Evolutionary conservation across 306 rosid species (phyloP), one percentile per base, ranked within the genome.

Genomic region (Datisca glomerata): DNA sequence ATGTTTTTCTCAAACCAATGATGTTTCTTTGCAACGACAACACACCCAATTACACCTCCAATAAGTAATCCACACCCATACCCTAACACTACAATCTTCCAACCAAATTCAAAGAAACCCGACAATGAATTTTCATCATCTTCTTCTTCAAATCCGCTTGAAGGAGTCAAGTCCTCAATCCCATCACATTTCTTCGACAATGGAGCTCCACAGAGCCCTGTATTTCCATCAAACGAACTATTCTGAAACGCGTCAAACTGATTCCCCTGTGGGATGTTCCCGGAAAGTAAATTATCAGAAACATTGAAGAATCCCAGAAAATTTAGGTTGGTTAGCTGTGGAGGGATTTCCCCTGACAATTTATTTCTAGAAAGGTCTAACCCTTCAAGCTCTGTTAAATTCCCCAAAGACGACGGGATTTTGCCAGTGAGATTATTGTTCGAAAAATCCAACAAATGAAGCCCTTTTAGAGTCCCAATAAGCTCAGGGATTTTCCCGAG

Each of bases 101-200:
- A 45, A 12, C 21, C 61, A 8, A 56, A 35, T 24, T 36, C 16
- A 43, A 55, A 43, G 17, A 33, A 37, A 44, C 2, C 19, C 15
- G n/a, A n/a, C n/a, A n/a, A n/a, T n/a, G n/a, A n/a, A n/a, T n/a
- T n/a, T n/a, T n/a, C n/a, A n/a, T n/a, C n/a, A n/a, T n/a, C n/a
- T n/a, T n/a, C n/a, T n/a, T n/a, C n/a, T n/a, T n/a, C n/a, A n/a
- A n/a, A n/a, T n/a, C n/a, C n/a, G n/a, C n/a, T n/a, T n/a, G n/a
- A n/a, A n/a, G n/a, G n/a, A n/a, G n/a, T n/a, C n/a, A n/a, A n/a
- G n/a, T n/a, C n/a, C n/a, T n/a, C n/a, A n/a, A n/a, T n/a, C n/a
- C n/a, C n/a, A n/a, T n/a, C 63, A 43, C 69, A 63, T 20, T 55
- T 41, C n/a, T 48, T 48, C 38, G 47, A 5, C 12, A 49, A 33